Percentiles rank a stretch among this genome's conserved stretches.
These are phyloP conservation scores for Beta vulgaris DNA, from an alignment of 148 eudicot genomes.

Conservation along the genomic window DNA sequence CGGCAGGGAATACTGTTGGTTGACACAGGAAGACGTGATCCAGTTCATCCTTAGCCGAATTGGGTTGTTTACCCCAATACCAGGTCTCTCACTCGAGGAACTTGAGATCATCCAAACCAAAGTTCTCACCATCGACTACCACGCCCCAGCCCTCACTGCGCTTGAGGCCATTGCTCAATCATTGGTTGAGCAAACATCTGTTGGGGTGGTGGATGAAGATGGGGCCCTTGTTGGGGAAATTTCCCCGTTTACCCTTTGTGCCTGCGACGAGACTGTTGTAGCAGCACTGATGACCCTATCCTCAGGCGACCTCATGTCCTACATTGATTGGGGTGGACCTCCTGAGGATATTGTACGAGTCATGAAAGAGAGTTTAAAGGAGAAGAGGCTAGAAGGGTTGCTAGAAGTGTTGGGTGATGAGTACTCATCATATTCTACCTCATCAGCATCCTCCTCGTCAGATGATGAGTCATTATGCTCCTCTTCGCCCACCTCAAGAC, in stretches of 20 bases:
- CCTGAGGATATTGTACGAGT: conserved; percentile 58
- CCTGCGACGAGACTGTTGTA: conserved; percentile 52
- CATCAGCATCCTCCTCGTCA: conserved; percentile 37
- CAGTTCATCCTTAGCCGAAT: conserved; percentile 65
- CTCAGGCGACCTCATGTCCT: conserved; percentile 79
- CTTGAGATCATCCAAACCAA: conserved; percentile 59
- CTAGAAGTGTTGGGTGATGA: conserved; percentile 45
- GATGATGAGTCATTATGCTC: conserved; percentile 44
- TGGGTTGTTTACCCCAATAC: conserved; percentile 60
- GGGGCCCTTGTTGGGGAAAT: conserved; percentile 69
- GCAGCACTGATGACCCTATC: conserved; percentile 68
- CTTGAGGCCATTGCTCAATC: conserved; percentile 43
- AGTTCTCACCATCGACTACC: conserved; percentile 39
- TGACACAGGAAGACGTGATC: conserved; percentile 80
- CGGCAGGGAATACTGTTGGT: conserved; percentile 72
- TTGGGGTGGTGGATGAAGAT: conserved; percentile 60
- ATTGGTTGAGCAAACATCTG: conserved; percentile 47
- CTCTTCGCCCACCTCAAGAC: conserved; percentile 16
- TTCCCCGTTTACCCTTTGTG: conserved; percentile 58
- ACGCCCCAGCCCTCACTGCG: conserved; percentile 53
- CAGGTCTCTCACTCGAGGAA: conserved; percentile 45
- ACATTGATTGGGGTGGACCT: conserved; percentile 75
- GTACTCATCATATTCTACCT: conserved; percentile 26
- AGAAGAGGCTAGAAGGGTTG: conserved; percentile 47
- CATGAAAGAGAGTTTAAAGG: conserved; percentile 49